Percentiles rank a stretch among this genome's conserved stretches.
These are phyloP conservation scores for Hibiscus syriacus DNA, from an alignment of 345 rosid genomes.

Conservation along the genomic window DNA sequence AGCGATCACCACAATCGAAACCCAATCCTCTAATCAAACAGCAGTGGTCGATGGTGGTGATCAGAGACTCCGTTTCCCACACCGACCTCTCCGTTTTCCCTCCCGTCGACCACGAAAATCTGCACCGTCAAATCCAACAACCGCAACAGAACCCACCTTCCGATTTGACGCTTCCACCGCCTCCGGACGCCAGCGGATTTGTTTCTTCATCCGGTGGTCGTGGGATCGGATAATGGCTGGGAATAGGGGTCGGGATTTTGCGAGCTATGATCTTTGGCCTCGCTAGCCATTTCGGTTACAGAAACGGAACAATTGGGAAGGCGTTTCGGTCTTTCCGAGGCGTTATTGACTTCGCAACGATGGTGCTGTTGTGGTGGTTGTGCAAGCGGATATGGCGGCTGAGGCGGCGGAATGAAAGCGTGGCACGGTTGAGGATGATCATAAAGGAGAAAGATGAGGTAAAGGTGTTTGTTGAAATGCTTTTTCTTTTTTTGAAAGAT, in stretches of 20 bases:
- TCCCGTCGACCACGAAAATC: constrained; percentile 47
- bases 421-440: constrained; percentile 14
- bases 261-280: constrained; percentile 21
- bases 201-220: neutral
- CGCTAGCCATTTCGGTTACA: constrained; percentile 5
- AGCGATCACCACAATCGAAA: neutral
- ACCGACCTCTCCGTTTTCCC: constrained; percentile 35
- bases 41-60: constrained; percentile 29
- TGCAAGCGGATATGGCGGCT: constrained; percentile 24
- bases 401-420: constrained; percentile 13
- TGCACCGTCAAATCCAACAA: constrained; percentile 18
- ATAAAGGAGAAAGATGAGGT: constrained; percentile 49
- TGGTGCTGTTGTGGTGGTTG: constrained; percentile 35
- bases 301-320: neutral
- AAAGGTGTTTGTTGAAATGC: constrained; percentile 25
- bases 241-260: constrained; percentile 20
- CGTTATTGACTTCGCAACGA: constrained; percentile 20
- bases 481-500: too few relatives aligned
- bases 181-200: constrained; percentile 3
- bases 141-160: constrained; percentile 1
- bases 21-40: constrained; percentile 8
- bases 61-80: constrained; percentile 28
- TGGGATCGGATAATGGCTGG: constrained; percentile 23
- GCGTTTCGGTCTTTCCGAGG: constrained; percentile 19
- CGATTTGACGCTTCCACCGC: neutral